Percentiles rank a stretch among this genome's conserved stretches.
phyloP scores from a whole-genome alignment of 2,329 filamentous ascomycete genomes.

The Plectosphaerella sp. region DNA sequence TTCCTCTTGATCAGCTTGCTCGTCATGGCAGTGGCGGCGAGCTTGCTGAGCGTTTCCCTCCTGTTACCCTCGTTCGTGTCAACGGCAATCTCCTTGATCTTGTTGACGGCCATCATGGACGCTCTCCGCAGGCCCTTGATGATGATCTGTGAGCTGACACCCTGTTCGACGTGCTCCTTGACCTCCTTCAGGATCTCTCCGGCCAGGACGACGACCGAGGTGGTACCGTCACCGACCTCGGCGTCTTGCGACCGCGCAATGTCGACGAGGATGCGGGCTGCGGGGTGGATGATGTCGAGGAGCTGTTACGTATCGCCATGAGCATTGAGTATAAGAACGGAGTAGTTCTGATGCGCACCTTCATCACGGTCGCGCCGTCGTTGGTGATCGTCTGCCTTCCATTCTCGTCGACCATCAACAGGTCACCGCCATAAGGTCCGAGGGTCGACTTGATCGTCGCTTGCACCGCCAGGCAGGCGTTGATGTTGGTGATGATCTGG shows the following conservation, averaged over 20 bases:
- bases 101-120: slow-evolving; percentile 89
- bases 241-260: slow-evolving; percentile 98
- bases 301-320: no score
- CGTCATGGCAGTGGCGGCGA: slow-evolving; percentile 96
- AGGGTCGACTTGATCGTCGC: slow-evolving; percentile 93
- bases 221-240: slow-evolving; percentile 97
- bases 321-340: no score
- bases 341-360: slow-evolving; percentile 48
- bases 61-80: slow-evolving; percentile 77
- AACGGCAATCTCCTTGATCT: slow-evolving; percentile 96
- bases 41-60: slow-evolving; percentile 81
- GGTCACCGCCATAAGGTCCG: slow-evolving; percentile 92
- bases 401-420: slow-evolving; percentile 93
- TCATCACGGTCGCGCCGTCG: slow-evolving; percentile 98
- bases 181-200: slow-evolving; percentile 97
- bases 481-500: slow-evolving; percentile 97
- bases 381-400: slow-evolving; percentile 97
- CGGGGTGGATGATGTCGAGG: slow-evolving; percentile 96
- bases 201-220: slow-evolving; percentile 94
- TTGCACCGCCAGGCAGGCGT: slow-evolving; percentile 94
- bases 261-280: slow-evolving; percentile 93
- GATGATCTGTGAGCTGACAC: slow-evolving; percentile 94
- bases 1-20: slow-evolving; percentile 99
- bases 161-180: slow-evolving; percentile 93
- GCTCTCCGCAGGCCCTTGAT: slow-evolving; percentile 92